Evolutionary conservation across 352 stramenopile species (phyloP).

Genomic region (Pythium oligandrum): DNA sequence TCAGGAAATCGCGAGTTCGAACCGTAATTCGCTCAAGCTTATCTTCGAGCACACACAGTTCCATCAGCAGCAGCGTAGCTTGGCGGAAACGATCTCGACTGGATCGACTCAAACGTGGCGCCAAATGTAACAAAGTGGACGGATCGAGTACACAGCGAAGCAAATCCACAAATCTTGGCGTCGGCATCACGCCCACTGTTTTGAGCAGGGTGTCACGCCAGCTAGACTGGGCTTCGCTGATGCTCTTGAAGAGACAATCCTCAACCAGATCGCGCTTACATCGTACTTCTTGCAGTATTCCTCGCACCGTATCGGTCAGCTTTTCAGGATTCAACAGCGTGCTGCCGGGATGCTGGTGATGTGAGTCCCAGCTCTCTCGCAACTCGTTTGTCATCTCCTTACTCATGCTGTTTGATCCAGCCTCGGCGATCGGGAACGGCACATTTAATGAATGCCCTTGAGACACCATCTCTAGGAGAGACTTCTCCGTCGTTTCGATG

Average conservation of each 20-base stretch:
- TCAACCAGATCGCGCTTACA: constrained; percentile 5
- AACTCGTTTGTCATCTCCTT: constrained; percentile 34
- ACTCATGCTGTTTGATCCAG: constrained; percentile 24
- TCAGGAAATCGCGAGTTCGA: background rate
- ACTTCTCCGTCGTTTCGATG: constrained; percentile 4
- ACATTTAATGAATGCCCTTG: background rate
- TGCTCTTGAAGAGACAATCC: constrained; percentile 4
- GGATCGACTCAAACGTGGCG: constrained; percentile 17
- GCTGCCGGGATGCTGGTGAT: constrained; percentile 20
- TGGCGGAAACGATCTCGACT: constrained; percentile 17
- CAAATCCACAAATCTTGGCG: constrained; percentile 30
- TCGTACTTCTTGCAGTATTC: constrained; percentile 16
- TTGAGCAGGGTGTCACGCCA: constrained; percentile 17
- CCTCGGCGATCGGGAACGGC: constrained; percentile 19
- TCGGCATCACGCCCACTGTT: constrained; percentile 19
- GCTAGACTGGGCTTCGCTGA: background rate
- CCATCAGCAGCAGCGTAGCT: constrained; percentile 29
- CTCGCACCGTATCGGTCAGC: background rate
- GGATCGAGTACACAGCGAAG: constrained; percentile 33
- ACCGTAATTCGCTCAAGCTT: constrained; percentile 40
- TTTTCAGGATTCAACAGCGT: background rate
- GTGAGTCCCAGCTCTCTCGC: constrained; percentile 32
- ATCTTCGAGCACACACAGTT: constrained; percentile 75
- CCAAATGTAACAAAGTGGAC: constrained; percentile 22
- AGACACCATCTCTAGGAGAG: background rate